A percentile compares a stretch with the other conserved stretches of the same genome.
Evolutionary conservation across 495 filamentous ascomycete species (phyloP).

Genomic region (Cetradonia linearis): DNA sequence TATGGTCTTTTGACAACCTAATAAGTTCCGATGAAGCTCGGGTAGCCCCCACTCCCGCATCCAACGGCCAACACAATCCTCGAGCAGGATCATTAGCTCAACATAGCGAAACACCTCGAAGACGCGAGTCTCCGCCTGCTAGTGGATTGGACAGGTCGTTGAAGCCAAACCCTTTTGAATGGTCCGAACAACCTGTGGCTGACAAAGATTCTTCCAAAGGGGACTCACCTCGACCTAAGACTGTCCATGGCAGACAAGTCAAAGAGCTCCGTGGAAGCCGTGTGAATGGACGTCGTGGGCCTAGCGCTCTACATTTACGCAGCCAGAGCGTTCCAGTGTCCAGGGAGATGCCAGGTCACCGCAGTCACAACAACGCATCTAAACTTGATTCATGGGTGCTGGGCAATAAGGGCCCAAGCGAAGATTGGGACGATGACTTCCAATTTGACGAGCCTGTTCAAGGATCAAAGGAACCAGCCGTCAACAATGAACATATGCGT

Average conservation of each 20-base stretch:
- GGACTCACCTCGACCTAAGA: constrained; percentile 62
- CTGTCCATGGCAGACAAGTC: constrained; percentile 84
- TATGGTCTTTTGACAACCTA: constrained; percentile 27
- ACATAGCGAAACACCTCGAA: not conserved
- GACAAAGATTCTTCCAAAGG: constrained; percentile 40
- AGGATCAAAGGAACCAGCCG: constrained; percentile 20
- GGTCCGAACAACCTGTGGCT: constrained; percentile 59
- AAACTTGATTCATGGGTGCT: constrained; percentile 88
- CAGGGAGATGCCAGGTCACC: constrained; percentile 47
- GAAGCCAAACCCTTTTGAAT: constrained; percentile 62
- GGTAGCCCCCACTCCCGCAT: not conserved
- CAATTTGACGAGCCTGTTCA: constrained; percentile 54
- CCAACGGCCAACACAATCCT: not conserved
- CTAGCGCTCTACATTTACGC: constrained; percentile 68
- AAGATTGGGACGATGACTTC: constrained; percentile 81
- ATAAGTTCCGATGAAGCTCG: not conserved
- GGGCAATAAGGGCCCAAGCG: constrained; percentile 69
- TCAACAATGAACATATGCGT: constrained; percentile 25
- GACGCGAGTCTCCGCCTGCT: constrained; percentile 17
- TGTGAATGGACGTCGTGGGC: constrained; percentile 60
- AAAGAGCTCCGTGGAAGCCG: constrained; percentile 63
- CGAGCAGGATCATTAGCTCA: not conserved
- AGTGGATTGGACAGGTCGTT: not conserved
- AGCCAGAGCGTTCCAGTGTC: constrained; percentile 94
- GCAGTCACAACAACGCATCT: constrained; percentile 50